These are phyloP conservation scores for Rachicladosporium sp. DNA, from an alignment of 2,329 filamentous ascomycete genomes.

Conservation along the genomic window DNA sequence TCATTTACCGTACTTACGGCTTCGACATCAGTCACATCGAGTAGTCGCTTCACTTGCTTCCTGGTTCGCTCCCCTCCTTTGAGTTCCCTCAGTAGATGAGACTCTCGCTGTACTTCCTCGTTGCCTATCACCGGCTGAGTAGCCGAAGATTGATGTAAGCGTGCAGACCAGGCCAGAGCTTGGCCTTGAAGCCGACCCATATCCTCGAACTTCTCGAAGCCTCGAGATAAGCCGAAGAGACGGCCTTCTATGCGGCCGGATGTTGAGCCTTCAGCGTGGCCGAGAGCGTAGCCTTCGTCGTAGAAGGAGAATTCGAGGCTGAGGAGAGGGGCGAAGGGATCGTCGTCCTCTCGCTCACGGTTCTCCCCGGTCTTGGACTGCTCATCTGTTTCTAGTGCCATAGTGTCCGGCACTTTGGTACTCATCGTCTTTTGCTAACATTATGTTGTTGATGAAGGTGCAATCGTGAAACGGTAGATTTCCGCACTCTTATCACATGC, in stretches of 20 bases:
- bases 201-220: slow-evolving; percentile 82
- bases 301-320: slow-evolving; percentile 61
- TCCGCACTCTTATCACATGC: too few relatives aligned
- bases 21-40: slow-evolving; percentile 65
- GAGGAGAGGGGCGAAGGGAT: slow-evolving; percentile 43
- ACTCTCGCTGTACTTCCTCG: not conserved
- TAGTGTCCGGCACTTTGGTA: too few relatives aligned
- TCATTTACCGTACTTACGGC: slow-evolving; percentile 70
- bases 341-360: slow-evolving; percentile 2
- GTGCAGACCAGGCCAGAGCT: slow-evolving; percentile 75
- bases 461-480: too few relatives aligned
- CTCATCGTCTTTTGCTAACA: too few relatives aligned
- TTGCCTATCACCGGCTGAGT: slow-evolving; percentile 1
- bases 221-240: slow-evolving; percentile 79
- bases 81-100: too few relatives aligned
- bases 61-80: slow-evolving; percentile 49
- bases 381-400: too few relatives aligned
- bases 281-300: slow-evolving; percentile 65
- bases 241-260: slow-evolving; percentile 80
- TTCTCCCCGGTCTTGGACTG: too few relatives aligned
- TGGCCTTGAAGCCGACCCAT: slow-evolving; percentile 68
- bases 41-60: slow-evolving; percentile 64
- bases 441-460: too few relatives aligned
- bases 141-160: not conserved
- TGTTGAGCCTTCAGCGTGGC: slow-evolving; percentile 59